Evolutionary conservation across 305 asterid genomes (phyloP).

Genomic region (Fraxinus floribunda): DNA sequence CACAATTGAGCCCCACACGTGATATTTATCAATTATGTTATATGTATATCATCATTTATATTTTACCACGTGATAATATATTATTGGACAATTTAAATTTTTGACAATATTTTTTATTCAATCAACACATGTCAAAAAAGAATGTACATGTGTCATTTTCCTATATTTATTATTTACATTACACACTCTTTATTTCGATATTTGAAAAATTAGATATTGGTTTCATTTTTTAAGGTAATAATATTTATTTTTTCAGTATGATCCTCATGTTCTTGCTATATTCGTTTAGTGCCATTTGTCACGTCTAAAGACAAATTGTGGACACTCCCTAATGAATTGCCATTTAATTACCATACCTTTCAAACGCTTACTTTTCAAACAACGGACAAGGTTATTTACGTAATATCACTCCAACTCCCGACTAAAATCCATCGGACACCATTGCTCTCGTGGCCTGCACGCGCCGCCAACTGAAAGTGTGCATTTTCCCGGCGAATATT

Average conservation of each 20-base stretch:
- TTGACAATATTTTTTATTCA: too few species aligned
- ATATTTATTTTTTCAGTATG: neutral
- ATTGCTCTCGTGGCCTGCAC: neutral
- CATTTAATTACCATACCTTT: too few species aligned
- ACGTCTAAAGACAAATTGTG: neutral
- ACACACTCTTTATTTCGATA: too few species aligned
- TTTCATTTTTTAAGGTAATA: neutral
- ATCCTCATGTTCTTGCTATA: neutral
- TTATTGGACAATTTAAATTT: too few species aligned
- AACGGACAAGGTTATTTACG: conserved; percentile 26
- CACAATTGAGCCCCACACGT: too few species aligned
- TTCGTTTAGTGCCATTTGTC: neutral
- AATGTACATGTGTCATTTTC: neutral
- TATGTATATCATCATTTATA: too few species aligned
- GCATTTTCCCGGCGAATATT: conserved; percentile 13
- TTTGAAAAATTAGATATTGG: too few species aligned
- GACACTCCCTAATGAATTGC: neutral
- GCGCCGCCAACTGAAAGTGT: conserved; percentile 7
- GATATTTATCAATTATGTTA: too few species aligned
- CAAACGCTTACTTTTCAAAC: neutral
- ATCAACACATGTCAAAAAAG: too few species aligned
- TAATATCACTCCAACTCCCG: conserved; percentile 14
- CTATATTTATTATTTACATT: too few species aligned
- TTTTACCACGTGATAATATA: too few species aligned
- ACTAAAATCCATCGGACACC: conserved; percentile 17